Percentiles rank a stretch among this genome's conserved stretches.
These are phyloP conservation scores for Halocafeteria seosinensis DNA, from an alignment of 108 stramenopile species.

Conservation along the genomic window DNA sequence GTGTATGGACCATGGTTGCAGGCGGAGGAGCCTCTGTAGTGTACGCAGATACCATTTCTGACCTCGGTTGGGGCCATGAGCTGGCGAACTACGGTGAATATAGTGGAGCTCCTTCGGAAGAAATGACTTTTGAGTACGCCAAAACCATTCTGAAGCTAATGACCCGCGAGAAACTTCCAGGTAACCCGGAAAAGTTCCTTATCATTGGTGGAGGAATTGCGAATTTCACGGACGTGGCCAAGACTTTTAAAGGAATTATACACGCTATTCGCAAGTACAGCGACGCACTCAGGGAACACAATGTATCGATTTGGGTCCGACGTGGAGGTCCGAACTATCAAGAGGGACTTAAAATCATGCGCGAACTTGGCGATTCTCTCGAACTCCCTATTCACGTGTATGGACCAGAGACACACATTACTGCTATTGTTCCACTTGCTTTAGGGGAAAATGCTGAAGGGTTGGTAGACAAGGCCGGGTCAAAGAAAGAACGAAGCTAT, in stretches of 20 bases:
- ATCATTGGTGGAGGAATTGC: conserved; percentile 77
- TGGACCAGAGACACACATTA: conserved; percentile 70
- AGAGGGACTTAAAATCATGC: conserved; percentile 62
- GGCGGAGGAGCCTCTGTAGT: conserved; percentile 75
- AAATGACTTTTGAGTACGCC: conserved; percentile 71
- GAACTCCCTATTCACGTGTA: conserved; percentile 57
- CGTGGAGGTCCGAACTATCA: conserved; percentile 74
- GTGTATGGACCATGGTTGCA: conserved; percentile 81
- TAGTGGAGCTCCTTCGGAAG: conserved; percentile 61
- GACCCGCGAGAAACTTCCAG: conserved; percentile 21
- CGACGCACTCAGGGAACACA: conserved; percentile 44
- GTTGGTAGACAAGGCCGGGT: conserved; percentile 28
- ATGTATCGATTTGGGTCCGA: conserved; percentile 59
- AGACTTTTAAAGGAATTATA: conserved; percentile 75
- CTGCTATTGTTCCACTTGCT: conserved; percentile 60
- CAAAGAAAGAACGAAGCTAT: not conserved
- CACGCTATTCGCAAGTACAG: conserved; percentile 48
- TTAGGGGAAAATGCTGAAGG: conserved; percentile 42
- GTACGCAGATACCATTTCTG: conserved; percentile 78
- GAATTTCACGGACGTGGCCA: conserved; percentile 76
- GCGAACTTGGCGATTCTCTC: conserved; percentile 38
- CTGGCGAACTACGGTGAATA: conserved; percentile 82
- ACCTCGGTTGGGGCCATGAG: conserved; percentile 55
- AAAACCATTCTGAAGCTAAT: conserved; percentile 60
- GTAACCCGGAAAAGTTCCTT: conserved; percentile 45